Evolutionary conservation across 768 basidiomycete genomes (phyloP).

Genomic region (Boletus pseudopeckii): DNA sequence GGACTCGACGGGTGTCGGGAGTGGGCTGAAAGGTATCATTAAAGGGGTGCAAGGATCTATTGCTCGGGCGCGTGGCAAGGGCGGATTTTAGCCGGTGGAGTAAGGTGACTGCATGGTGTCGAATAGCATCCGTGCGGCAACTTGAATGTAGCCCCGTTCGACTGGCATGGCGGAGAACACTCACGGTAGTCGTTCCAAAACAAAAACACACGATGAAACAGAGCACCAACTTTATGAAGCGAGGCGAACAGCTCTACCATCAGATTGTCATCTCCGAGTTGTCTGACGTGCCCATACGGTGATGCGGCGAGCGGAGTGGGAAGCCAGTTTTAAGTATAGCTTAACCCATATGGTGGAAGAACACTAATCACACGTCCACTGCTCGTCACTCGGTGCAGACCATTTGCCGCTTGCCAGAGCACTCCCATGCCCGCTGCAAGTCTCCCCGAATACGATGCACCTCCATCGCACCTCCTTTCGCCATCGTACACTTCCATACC

Average conservation of each 20-base stretch:
- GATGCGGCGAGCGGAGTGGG: slow-evolving; percentile 29
- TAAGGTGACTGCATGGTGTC: not conserved
- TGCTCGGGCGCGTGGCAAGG: slow-evolving; percentile 40
- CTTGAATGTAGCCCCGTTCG: not conserved
- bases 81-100: slow-evolving; percentile 31
- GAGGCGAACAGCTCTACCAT: not conserved
- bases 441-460: slow-evolving; percentile 47
- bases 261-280: not conserved
- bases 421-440: slow-evolving; percentile 52
- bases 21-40: slow-evolving; percentile 37
- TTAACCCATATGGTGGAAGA: slow-evolving; percentile 28
- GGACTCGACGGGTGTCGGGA: slow-evolving; percentile 38
- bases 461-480: slow-evolving; percentile 38
- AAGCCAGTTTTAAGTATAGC: slow-evolving; percentile 35
- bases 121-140: slow-evolving; percentile 13
- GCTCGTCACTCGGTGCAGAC: not conserved
- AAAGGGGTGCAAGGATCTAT: slow-evolving; percentile 43
- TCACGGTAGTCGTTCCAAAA: not conserved
- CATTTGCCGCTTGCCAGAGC: slow-evolving; percentile 15
- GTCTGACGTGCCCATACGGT: slow-evolving; percentile 8
- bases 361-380: slow-evolving; percentile 23
- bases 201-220: not conserved
- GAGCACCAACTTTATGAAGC: not conserved
- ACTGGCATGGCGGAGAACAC: slow-evolving; percentile 7
- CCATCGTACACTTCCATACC: slow-evolving; percentile 56